Conservation (phyloP, 2,329 filamentous ascomycete genomes). For the Colletotrichum sidae region DNA sequence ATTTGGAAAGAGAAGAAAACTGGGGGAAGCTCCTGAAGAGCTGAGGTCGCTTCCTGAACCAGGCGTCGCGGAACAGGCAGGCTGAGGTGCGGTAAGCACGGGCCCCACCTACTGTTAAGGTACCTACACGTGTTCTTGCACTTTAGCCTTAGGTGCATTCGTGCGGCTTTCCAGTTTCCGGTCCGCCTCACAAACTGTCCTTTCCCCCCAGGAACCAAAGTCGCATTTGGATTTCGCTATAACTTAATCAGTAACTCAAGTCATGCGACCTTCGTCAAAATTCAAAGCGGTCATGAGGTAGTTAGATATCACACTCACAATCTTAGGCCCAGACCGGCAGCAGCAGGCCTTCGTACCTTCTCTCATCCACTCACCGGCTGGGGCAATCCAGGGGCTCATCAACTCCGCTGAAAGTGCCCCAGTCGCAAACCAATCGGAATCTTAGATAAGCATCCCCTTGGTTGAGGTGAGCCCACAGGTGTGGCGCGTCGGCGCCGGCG, state of each 20-base stretch:
- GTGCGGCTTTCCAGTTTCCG: too few relatives aligned
- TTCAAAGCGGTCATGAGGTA: too few relatives aligned
- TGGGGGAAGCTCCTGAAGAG: conserved; percentile 38
- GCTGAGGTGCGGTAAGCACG: conserved; percentile 34
- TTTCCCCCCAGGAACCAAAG: too few relatives aligned
- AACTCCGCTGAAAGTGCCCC: conserved; percentile 15
- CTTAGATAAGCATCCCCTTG: conserved; percentile 21
- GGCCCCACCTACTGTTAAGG: conserved; percentile 24
- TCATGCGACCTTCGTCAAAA: too few relatives aligned
- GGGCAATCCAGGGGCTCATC: conserved; percentile 18
- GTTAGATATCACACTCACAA: too few relatives aligned
- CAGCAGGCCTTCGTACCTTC: background rate
- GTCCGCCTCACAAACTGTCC: too few relatives aligned
- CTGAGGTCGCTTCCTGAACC: conserved; percentile 34
- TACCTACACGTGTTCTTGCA: background rate
- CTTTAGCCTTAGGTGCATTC: too few relatives aligned
- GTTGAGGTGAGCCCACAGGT: background rate
- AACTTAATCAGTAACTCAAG: too few relatives aligned
- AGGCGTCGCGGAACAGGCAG: conserved; percentile 22
- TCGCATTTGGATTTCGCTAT: too few relatives aligned
- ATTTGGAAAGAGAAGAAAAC: conserved; percentile 37
- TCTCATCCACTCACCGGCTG: conserved; percentile 3
- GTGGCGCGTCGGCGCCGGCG: conserved; percentile 32
- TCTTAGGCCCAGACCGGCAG: conserved; percentile 11
- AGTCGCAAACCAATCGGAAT: background rate